phyloP scores from a whole-genome alignment of 306 rosid species.

The Sicyos baderoa region DNA sequence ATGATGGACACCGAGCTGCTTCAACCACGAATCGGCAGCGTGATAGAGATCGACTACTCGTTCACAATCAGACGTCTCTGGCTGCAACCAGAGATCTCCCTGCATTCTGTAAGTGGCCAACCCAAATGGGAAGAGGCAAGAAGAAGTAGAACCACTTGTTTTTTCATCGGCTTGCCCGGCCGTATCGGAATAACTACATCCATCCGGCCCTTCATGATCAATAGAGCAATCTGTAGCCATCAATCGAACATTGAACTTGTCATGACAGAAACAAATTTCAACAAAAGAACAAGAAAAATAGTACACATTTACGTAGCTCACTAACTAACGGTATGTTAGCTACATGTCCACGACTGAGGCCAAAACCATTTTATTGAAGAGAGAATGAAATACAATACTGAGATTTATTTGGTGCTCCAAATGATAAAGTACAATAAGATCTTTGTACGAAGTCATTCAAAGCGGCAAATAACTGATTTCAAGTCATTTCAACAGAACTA shows the following conservation, averaged over 20 bases:
- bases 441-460: too few species aligned
- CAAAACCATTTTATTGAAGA: too few species aligned
- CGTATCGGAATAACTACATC: constrained; percentile 11
- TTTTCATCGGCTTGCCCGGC: constrained; percentile 17
- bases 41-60: constrained; percentile 32
- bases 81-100: constrained; percentile 50
- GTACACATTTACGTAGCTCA: too few species aligned
- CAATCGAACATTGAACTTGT: background rate
- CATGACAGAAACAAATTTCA: too few species aligned
- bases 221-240: constrained; percentile 11
- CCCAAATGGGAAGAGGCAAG: constrained; percentile 53
- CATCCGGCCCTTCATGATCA: constrained; percentile 12
- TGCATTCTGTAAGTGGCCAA: constrained; percentile 60
- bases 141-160: background rate
- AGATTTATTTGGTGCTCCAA: too few species aligned
- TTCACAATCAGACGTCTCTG: constrained; percentile 38
- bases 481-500: background rate
- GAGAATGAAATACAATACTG: too few species aligned
- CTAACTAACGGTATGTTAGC: too few species aligned
- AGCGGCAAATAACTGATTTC: too few species aligned
- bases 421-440: too few species aligned
- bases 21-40: constrained; percentile 79
- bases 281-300: too few species aligned
- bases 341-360: too few species aligned
- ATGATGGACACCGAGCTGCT: constrained; percentile 54